These are phyloP conservation scores for Aphanomyces invadans DNA, from an alignment of 352 stramenopile genomes.

Conservation along the genomic window DNA sequence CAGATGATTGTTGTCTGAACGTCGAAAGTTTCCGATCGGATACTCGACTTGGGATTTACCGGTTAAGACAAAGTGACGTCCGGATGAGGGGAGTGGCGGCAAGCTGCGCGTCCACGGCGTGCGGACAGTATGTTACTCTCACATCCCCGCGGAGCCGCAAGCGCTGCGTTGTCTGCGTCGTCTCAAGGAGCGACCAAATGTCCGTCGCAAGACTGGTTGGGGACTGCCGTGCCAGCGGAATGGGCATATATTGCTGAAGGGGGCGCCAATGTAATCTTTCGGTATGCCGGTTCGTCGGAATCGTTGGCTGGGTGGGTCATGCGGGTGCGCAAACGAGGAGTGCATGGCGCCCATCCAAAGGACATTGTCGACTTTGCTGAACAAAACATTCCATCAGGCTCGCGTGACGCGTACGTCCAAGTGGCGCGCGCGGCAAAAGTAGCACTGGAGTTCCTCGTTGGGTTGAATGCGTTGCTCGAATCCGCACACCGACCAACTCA, in stretches of 20 bases:
- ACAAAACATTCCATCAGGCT: background rate
- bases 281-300: constrained; percentile 33
- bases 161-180: too few species aligned
- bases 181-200: too few species aligned
- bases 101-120: too few species aligned
- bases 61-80: too few species aligned
- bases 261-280: constrained; percentile 79
- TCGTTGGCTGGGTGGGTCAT: constrained; percentile 65
- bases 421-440: constrained; percentile 67
- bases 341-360: constrained; percentile 15
- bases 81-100: too few species aligned
- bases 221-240: constrained; percentile 38
- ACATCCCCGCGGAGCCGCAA: too few species aligned
- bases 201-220: too few species aligned
- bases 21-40: too few species aligned
- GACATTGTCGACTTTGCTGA: constrained; percentile 20
- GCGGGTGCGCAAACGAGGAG: constrained; percentile 79
- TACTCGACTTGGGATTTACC: too few species aligned
- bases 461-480: constrained; percentile 55
- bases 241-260: constrained; percentile 85
- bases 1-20: too few species aligned
- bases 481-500: constrained; percentile 50
- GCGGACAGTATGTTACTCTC: too few species aligned
- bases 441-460: constrained; percentile 42
- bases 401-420: constrained; percentile 37